Percentiles rank a stretch among this genome's conserved stretches.
phyloP scores from a whole-genome alignment of 2,329 filamentous ascomycete genomes.

The Aspergillus sp. region DNA sequence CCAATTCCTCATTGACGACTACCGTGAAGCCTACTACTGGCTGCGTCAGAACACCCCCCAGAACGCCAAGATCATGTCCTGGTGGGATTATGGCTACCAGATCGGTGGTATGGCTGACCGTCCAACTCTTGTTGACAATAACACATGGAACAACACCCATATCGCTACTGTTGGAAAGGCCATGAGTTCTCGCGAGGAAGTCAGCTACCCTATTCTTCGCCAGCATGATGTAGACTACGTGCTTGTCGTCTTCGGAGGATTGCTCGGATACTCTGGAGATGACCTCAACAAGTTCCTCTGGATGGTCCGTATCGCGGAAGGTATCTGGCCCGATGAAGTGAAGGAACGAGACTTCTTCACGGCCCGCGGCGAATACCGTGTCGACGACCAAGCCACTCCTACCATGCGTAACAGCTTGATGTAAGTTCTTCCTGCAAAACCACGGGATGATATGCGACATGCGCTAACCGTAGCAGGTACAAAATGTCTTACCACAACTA shows the following conservation, averaged over 20 bases:
- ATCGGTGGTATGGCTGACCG: constrained; percentile 99
- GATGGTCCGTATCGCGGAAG: constrained; percentile 99
- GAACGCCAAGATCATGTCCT: constrained; percentile 98
- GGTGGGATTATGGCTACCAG: constrained; percentile 99
- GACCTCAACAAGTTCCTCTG: constrained; percentile 99
- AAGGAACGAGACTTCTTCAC: constrained; percentile 98
- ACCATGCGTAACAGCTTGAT: constrained; percentile 99
- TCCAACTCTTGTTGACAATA: constrained; percentile 96
- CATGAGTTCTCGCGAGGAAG: constrained; percentile 94
- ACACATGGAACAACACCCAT: constrained; percentile 99
- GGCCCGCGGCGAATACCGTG: constrained; percentile 81
- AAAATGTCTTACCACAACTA: constrained; percentile 99
- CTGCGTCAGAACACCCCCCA: constrained; percentile 91
- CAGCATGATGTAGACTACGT: constrained; percentile 99
- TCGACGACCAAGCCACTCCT: constrained; percentile 86
- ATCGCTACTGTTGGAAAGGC: constrained; percentile 98
- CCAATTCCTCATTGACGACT: constrained; percentile 98
- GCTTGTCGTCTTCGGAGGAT: constrained; percentile 90
- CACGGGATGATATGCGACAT: background rate
- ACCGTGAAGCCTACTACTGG: constrained; percentile 99
- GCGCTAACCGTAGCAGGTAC: constrained; percentile 58
- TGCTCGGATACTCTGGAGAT: constrained; percentile 94
- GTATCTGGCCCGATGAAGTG: constrained; percentile 99
- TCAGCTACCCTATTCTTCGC: constrained; percentile 96
- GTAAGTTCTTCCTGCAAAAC: constrained; percentile 48